Conservation (phyloP, 139 green algal genomes). For the Coelastrella sp. region DNA sequence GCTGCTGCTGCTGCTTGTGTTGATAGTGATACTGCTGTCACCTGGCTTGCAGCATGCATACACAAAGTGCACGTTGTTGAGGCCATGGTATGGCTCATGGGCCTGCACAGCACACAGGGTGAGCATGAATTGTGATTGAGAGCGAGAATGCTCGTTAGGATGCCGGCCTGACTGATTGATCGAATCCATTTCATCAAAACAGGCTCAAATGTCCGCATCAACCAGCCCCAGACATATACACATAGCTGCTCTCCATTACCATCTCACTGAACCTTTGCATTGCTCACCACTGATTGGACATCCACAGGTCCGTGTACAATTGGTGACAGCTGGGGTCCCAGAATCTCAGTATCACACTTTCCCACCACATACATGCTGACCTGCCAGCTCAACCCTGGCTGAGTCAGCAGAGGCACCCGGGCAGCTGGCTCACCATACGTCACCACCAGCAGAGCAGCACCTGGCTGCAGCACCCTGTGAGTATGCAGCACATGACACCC, state of each 20-base stretch:
- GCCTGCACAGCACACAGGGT: neutral
- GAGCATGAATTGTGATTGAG: too few relatives aligned
- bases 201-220: neutral
- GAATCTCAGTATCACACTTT: neutral
- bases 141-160: neutral
- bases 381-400: neutral
- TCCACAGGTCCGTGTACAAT: slow-evolving; percentile 28
- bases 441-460: slow-evolving; percentile 36
- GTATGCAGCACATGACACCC: neutral
- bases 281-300: slow-evolving; percentile 3
- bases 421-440: slow-evolving; percentile 54
- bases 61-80: slow-evolving; percentile 23
- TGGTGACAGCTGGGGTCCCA: neutral
- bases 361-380: slow-evolving; percentile 25
- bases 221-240: neutral
- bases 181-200: neutral
- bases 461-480: slow-evolving; percentile 48
- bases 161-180: neutral
- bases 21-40: too few relatives aligned
- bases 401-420: slow-evolving; percentile 41
- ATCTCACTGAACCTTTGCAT: neutral
- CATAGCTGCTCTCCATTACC: neutral
- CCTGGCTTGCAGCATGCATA: slow-evolving; percentile 25
- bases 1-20: neutral
- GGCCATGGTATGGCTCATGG: neutral